Evolutionary conservation across 768 basidiomycete genomes (phyloP).

Genomic region (Epithele typhae): DNA sequence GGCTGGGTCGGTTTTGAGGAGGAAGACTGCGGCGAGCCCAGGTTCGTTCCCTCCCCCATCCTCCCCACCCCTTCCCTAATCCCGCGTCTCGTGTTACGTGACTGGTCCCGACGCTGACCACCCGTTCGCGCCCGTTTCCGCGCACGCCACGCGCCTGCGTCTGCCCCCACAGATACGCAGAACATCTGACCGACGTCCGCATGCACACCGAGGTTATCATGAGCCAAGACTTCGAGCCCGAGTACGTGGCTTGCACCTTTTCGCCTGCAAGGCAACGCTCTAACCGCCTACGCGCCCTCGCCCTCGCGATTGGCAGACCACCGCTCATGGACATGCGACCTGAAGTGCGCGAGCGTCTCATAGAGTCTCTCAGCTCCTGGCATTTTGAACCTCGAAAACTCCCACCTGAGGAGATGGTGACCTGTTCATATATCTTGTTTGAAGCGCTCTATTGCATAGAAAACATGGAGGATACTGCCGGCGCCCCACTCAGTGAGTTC

Average conservation of each 20-base stretch:
- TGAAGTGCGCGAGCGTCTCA: slow-evolving; percentile 55
- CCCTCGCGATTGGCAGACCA: slow-evolving; percentile 11
- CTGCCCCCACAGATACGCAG: slow-evolving; percentile 53
- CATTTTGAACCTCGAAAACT: slow-evolving; percentile 86
- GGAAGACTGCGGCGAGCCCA: slow-evolving; percentile 39
- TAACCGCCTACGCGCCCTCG: not conserved
- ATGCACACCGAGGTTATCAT: slow-evolving; percentile 73
- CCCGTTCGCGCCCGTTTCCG: too few relatives aligned
- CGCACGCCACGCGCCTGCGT: too few relatives aligned
- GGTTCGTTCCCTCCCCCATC: slow-evolving; percentile 30
- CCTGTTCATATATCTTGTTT: slow-evolving; percentile 82
- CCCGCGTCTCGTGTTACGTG: too few relatives aligned
- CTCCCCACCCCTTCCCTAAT: slow-evolving; percentile 20
- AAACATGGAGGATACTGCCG: slow-evolving; percentile 58
- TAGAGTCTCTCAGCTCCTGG: slow-evolving; percentile 73
- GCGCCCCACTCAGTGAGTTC: slow-evolving; percentile 47
- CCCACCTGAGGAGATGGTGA: slow-evolving; percentile 75
- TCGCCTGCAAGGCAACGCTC: not conserved
- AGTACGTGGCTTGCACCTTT: slow-evolving; percentile 31
- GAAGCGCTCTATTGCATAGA: slow-evolving; percentile 80
- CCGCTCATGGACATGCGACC: slow-evolving; percentile 37
- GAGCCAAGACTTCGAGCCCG: slow-evolving; percentile 43
- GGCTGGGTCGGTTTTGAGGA: slow-evolving; percentile 67
- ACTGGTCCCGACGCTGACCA: too few relatives aligned
- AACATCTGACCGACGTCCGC: slow-evolving; percentile 82